Evolutionary conservation across 164 flowering plant species (phyloP), one percentile per base, ranked within the genome.

Genomic region (Magnolia officinalis): DNA sequence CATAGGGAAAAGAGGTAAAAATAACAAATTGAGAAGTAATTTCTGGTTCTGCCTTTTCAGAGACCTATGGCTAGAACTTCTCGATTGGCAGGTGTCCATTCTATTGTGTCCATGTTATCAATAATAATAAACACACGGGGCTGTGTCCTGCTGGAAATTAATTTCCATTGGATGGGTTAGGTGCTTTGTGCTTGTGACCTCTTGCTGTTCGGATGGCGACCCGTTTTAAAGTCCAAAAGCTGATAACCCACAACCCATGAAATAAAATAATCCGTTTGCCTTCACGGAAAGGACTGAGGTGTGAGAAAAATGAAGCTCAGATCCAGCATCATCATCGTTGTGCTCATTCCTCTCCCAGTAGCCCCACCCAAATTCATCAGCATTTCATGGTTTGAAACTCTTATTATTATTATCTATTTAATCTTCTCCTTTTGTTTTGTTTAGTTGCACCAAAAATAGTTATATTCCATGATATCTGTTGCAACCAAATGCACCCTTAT

Each of bases 51-150:
- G 24, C 24, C 24, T 23, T 23, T 23, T 23, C 24, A 23, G 24
- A 23, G 24, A 23, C 24, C 24, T 23, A 23, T 23, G 24, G 24
- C 24, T 23, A 23, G 24, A 23, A 23, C 24, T 31, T 31, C 37
- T 31, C 37, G 37, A 31, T 31, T 31, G 14, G 23, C 69, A 3
- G 29, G 45, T 16, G 52, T 50, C 67, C 72, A 75, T 80, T 80
- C 72, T 9, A 13, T 70, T 9, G 52, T 14, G 58, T 70, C 52
- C 24, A 19, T n/a, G 58, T 50, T 59, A 7, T 19, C 24, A 20
- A 20, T 80, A 86, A 89, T 83, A 81, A 86, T 80, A 72, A 80
- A 84, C 89, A 87, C 89, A 87, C 86, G 91, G 83, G 79, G 51
- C 58, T 82, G 87, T 84, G 8, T 29, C 59, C 64, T 51, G 63